Base-by-base conservation (phyloP, 495 filamentous ascomycete species). In the Penicillium coprophilum region DNA sequence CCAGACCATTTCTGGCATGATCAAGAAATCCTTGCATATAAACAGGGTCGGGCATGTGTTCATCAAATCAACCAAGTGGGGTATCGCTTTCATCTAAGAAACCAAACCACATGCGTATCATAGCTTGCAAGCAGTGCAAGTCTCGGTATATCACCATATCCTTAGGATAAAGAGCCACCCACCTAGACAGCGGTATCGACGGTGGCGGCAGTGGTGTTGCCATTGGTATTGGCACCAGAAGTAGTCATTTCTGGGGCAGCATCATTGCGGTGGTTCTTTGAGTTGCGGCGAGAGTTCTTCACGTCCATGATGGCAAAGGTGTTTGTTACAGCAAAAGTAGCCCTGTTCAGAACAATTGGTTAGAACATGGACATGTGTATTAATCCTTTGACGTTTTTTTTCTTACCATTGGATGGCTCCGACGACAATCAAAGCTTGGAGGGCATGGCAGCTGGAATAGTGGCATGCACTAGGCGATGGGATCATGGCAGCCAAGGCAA, bases 401-500 rank as follows among this genome's bases (percentile, higher is more conserved):
- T 64, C 67, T 65, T 60, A 79, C 81, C 79, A 84, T 47, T 77
- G 72, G 50, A 82, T 66, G 9, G 77, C 77, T 0, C 61, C 73
- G 58, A 84, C 71, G 6, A 73, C 78, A 20, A 70, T 71, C 2
- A 64, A 67, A 1, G 77, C 80, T 47, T 74, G 72, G 13, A 78
- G 71, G 12, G 65, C 67, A 6, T 56, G 55, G 55, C 82, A 85
- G 32, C 76, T 76, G 27, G 65, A 56, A 6, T 77, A 76, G 17
- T 57, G 62, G 59, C 81, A 84, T 41, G 69, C 24, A 4, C 56
- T 53, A 8, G 80, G 58, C 24, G 77, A 71, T 19, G 73, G 77
- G 24, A 85, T 69, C 59, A 80, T 75, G 11, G 81, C 84, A 2
- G 85, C 87, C 6, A 89, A 64, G 1, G 86, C 86, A 56, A 92